phyloP scores from a whole-genome alignment of 2,329 filamentous ascomycete genomes.

The Aspergillus sojae region DNA sequence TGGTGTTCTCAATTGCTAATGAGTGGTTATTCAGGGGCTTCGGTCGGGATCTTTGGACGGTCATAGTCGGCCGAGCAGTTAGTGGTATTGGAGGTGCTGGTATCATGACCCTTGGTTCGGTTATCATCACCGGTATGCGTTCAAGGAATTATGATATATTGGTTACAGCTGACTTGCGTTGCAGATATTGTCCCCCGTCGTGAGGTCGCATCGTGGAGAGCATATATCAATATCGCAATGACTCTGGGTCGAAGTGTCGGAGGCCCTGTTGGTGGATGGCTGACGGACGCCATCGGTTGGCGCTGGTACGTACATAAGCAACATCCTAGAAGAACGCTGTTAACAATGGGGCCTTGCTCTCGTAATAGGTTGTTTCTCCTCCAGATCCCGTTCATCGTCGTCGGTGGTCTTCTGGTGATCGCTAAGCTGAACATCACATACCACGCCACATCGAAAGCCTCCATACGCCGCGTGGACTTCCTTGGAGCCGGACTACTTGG shows the following conservation, averaged over 20 bases:
- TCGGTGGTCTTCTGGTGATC: conserved; percentile 45
- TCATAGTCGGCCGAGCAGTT: conserved; percentile 45
- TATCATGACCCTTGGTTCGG: conserved; percentile 47
- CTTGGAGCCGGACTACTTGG: conserved; percentile 54
- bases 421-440: conserved; percentile 41
- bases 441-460: conserved; percentile 18
- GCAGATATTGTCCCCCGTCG: conserved; percentile 52
- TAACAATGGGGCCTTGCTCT: not conserved
- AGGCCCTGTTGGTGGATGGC: conserved; percentile 60
- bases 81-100: conserved; percentile 51
- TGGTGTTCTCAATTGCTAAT: not conserved
- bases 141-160: accelerated
- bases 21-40: conserved; percentile 34
- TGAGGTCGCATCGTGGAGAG: conserved; percentile 52
- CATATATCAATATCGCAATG: conserved; percentile 55
- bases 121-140: conserved; percentile 46
- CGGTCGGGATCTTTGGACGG: conserved; percentile 39
- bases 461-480: conserved; percentile 61
- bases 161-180: not conserved
- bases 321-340: not conserved
- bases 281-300: conserved; percentile 67
- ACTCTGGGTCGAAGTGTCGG: conserved; percentile 55
- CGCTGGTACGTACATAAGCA: conserved; percentile 52
- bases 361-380: conserved; percentile 30
- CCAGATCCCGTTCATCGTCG: conserved; percentile 29